A percentile compares a stretch with the other conserved stretches of the same genome.
Conservation (phyloP, 805 yeast genomes). For the Lachancea nothofagi region DNA sequence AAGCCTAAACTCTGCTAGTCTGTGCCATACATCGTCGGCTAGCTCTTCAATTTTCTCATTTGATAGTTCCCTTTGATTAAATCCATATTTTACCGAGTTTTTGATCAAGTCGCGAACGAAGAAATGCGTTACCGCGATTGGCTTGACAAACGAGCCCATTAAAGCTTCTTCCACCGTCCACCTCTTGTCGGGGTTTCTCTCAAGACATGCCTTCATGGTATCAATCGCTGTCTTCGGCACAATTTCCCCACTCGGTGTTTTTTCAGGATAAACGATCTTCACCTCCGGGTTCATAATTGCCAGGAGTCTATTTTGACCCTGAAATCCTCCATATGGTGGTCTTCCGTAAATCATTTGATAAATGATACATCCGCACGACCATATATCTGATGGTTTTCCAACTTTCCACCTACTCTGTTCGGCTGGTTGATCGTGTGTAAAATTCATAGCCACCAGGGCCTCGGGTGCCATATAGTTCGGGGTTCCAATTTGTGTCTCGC, state of each 20-base stretch:
- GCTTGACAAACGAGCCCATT: slow-evolving; percentile 60
- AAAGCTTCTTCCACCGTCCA: slow-evolving; percentile 60
- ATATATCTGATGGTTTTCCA: slow-evolving; percentile 91
- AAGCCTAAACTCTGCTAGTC: slow-evolving; percentile 31
- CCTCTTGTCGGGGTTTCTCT: slow-evolving; percentile 63
- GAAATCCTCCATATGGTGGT: slow-evolving; percentile 80
- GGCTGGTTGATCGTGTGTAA: slow-evolving; percentile 22
- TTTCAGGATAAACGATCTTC: slow-evolving; percentile 58
- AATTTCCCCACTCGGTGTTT: slow-evolving; percentile 52
- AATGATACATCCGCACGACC: slow-evolving; percentile 96
- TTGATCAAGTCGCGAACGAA: slow-evolving; percentile 66
- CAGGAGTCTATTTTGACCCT: slow-evolving; percentile 68
- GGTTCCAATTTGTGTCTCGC: slow-evolving; percentile 90
- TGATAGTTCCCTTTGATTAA: slow-evolving; percentile 38
- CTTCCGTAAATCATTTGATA: slow-evolving; percentile 93
- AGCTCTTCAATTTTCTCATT: slow-evolving; percentile 42
- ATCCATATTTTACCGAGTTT: slow-evolving; percentile 74
- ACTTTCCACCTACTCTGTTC: slow-evolving; percentile 53
- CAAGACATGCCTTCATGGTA: slow-evolving; percentile 64
- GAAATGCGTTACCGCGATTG: slow-evolving; percentile 62
- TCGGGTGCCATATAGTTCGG: slow-evolving; percentile 99
- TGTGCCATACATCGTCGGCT: slow-evolving; percentile 55
- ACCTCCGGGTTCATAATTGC: slow-evolving; percentile 86
- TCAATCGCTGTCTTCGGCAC: slow-evolving; percentile 69
- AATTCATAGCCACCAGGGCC: slow-evolving; percentile 60